Conservation (phyloP, 208 protist species). For the Tritrichomonas foetus region DNA sequence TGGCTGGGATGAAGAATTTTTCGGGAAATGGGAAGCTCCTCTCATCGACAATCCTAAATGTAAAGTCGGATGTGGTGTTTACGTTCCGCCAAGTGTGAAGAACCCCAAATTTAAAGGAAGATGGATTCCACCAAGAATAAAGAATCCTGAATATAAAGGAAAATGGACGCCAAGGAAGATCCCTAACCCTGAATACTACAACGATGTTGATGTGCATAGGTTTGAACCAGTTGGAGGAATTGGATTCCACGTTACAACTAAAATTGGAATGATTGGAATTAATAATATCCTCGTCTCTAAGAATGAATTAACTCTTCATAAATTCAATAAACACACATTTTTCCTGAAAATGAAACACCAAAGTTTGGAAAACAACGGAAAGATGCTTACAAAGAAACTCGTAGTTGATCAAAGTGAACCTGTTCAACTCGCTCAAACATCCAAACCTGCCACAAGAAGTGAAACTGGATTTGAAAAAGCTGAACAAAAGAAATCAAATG, state of each 20-base stretch:
- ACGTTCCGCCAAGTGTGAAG: slow-evolving; percentile 40
- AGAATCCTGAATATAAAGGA: slow-evolving; percentile 59
- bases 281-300: no score
- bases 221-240: background rate
- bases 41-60: background rate
- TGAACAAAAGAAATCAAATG: no score
- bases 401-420: no score
- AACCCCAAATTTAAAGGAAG: slow-evolving; percentile 57
- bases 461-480: no score
- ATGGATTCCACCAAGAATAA: slow-evolving; percentile 46
- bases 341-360: no score
- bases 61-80: background rate
- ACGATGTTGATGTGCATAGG: background rate
- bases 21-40: slow-evolving; percentile 36
- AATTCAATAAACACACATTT: no score
- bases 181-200: slow-evolving; percentile 54
- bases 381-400: no score
- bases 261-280: no score
- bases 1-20: slow-evolving; percentile 39
- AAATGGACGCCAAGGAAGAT: slow-evolving; percentile 52
- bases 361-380: no score
- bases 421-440: no score
- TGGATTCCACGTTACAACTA: background rate
- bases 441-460: no score
- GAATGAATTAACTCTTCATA: no score